Base-by-base conservation (phyloP, 306 rosid species). In the Prosopis cineraria region DNA sequence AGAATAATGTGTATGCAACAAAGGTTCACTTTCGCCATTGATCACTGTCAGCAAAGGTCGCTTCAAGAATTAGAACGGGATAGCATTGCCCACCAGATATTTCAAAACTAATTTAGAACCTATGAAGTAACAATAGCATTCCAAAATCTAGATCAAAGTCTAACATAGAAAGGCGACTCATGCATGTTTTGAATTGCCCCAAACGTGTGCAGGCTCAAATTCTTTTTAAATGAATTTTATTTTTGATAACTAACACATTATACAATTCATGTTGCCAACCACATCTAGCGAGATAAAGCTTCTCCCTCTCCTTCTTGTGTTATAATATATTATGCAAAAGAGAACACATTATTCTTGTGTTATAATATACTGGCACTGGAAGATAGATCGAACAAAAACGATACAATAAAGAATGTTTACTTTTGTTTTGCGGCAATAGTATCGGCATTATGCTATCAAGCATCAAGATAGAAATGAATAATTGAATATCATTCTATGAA, bases 401-500 rank as follows among this genome's bases (percentile, higher is more conserved):
- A 43, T 43, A 2, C 5, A 43, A 43, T 10, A 53, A 8, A n/a
- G 30, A 53, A 53, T 53, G 7, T 53, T 53, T 2, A 53, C 13
- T n/a, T 22, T 53, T 53, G 60, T 20, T 53, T 22, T 2, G 16
- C 22, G 14, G 20, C 1, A 72, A 40, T 52, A 70, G 17, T 11
- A 29, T 4, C 36, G 0, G 9, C 34, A 25, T 78, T 34, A 33
- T n/a, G 43, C 52, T 29, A 27, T 50, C 19, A 68, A 30, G 66
- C 31, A 56, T 67, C 58, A 58, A 34, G 47, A 14, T 44, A 41
- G 55, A 80, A 72, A 66, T 11, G 41, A 8, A 25, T 17, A 80
- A 48, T 53, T 22, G 33, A 13, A 25, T 44, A 34, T 37, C 58
- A 25, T 68, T 31, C 44, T 65, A n/a, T 31, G 22, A 43, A 45